These are phyloP conservation scores for Cicer pinnatifidum DNA, from an alignment of 306 rosid species.

Conservation along the genomic window DNA sequence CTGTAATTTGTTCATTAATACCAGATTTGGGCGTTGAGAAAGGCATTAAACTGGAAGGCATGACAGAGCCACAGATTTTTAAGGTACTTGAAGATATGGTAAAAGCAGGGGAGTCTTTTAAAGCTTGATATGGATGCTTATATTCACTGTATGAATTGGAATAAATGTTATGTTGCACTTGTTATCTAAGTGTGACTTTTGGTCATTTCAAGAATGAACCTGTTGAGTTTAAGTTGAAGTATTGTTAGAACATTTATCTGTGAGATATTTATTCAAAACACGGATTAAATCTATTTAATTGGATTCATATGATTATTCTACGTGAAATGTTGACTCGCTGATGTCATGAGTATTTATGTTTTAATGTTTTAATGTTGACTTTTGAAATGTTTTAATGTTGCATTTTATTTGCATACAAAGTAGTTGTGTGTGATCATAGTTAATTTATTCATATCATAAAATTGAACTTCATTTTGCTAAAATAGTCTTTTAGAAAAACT, in stretches of 20 bases:
- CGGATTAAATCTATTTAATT: slow-evolving; percentile 5
- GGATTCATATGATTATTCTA: slow-evolving; percentile 16
- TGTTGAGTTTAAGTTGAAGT: slow-evolving; percentile 16
- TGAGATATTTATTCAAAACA: slow-evolving; percentile 26
- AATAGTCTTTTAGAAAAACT: too few relatives aligned
- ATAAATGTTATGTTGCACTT: slow-evolving; percentile 50
- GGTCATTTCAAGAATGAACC: slow-evolving; percentile 35
- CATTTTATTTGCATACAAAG: too few relatives aligned
- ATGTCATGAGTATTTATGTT: background rate
- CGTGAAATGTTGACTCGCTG: background rate
- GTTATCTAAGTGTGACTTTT: slow-evolving; percentile 18
- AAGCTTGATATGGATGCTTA: slow-evolving; percentile 52
- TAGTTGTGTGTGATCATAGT: too few relatives aligned
- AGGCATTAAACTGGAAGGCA: slow-evolving; percentile 81
- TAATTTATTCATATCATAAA: too few relatives aligned
- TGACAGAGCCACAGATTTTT: slow-evolving; percentile 74
- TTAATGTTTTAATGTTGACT: too few relatives aligned
- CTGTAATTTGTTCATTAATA: slow-evolving; percentile 32
- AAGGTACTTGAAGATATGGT: slow-evolving; percentile 86
- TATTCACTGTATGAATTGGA: slow-evolving; percentile 44
- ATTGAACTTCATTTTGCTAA: too few relatives aligned
- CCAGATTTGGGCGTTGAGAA: slow-evolving; percentile 88
- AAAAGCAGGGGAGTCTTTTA: slow-evolving; percentile 67
- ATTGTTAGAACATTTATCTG: slow-evolving; percentile 21
- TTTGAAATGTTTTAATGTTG: too few relatives aligned